Evolutionary conservation across 208 protist species (phyloP).

Genomic region (Blechomonas ayalai): DNA sequence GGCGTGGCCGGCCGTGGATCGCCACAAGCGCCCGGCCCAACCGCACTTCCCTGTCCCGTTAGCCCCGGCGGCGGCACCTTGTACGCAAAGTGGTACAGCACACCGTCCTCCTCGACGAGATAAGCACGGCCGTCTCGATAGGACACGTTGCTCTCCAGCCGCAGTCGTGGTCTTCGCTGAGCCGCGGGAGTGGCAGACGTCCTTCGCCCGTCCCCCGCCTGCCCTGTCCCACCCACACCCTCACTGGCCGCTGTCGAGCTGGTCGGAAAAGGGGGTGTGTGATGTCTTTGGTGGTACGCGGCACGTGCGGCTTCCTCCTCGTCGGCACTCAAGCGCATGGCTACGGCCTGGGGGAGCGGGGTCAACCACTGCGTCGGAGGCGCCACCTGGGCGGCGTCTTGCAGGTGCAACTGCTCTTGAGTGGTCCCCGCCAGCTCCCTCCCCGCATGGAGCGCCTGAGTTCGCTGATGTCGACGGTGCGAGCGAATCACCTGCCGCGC

Average conservation of each 20-base stretch:
- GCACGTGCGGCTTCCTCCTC: slow-evolving; percentile 14
- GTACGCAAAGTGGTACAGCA: slow-evolving; percentile 5
- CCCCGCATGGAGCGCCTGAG: too few species aligned
- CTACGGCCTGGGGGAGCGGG: slow-evolving; percentile 23
- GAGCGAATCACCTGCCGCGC: background rate
- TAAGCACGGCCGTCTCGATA: slow-evolving; percentile 1
- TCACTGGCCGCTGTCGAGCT: background rate
- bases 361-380: slow-evolving; percentile 9
- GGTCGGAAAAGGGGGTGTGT: background rate
- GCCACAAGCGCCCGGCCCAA: too few species aligned
- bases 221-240: background rate
- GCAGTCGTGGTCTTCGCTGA: too few species aligned
- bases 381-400: background rate
- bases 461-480: background rate
- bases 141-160: too few species aligned
- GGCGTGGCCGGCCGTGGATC: background rate
- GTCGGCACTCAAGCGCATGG: slow-evolving; percentile 18
- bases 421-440: too few species aligned
- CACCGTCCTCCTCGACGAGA: slow-evolving; percentile 2
- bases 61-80: background rate
- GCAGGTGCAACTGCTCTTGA: too few species aligned
- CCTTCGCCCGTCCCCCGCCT: background rate
- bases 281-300: background rate
- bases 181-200: background rate
- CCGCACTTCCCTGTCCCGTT: background rate